A percentile compares a stretch with the other conserved stretches of the same genome.
phyloP scores from a whole-genome alignment of 495 filamentous ascomycete genomes.

The Pyrenopolyporus hunteri region DNA sequence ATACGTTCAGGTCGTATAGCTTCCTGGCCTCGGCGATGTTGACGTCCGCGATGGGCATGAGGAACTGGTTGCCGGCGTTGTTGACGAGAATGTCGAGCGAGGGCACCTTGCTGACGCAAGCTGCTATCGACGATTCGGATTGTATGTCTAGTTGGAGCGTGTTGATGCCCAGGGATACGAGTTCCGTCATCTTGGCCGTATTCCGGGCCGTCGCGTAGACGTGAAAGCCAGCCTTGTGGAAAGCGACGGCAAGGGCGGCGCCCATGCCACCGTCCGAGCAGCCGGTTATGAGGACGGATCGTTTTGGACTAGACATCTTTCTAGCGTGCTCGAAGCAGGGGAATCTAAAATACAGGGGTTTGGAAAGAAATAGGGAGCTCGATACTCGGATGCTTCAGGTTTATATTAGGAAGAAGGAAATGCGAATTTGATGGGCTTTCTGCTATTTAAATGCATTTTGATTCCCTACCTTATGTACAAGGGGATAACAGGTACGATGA shows the following conservation, averaged over 20 bases:
- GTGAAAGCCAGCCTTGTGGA: slow-evolving; percentile 44
- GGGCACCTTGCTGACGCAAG: slow-evolving; percentile 32
- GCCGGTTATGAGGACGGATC: slow-evolving; percentile 51
- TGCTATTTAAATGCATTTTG: not conserved
- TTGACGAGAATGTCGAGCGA: slow-evolving; percentile 57
- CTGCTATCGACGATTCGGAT: slow-evolving; percentile 40
- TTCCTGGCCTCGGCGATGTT: slow-evolving; percentile 48
- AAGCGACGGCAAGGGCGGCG: slow-evolving; percentile 48
- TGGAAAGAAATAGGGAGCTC: not conserved
- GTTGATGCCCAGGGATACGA: slow-evolving; percentile 36
- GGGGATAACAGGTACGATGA: not conserved
- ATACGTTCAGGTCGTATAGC: slow-evolving; percentile 60
- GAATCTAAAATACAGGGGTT: not conserved
- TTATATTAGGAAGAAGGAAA: not conserved
- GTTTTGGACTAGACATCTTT: slow-evolving; percentile 5
- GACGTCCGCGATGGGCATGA: slow-evolving; percentile 51
- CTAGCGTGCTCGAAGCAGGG: not conserved
- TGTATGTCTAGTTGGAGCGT: slow-evolving; percentile 47
- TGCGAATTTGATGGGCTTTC: not conserved
- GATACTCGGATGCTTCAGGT: no score
- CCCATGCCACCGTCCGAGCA: slow-evolving; percentile 51
- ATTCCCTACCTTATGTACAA: not conserved
- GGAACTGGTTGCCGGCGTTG: slow-evolving; percentile 50
- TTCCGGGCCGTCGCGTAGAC: slow-evolving; percentile 57
- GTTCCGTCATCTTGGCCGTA: slow-evolving; percentile 43